Conservation (phyloP, 2,329 filamentous ascomycete species). For the Alternaria rosae region DNA sequence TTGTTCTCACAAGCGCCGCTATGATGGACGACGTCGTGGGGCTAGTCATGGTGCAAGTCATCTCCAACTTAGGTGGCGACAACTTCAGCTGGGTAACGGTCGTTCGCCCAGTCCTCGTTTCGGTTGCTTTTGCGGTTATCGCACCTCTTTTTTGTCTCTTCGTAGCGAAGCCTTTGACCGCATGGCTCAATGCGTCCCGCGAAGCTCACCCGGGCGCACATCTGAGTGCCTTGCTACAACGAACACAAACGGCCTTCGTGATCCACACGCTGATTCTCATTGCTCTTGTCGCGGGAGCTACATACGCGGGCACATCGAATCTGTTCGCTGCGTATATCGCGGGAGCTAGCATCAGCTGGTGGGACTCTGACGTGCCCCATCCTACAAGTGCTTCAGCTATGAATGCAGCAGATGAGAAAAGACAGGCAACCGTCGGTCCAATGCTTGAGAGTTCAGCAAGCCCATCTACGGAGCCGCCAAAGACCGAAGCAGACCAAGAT, state of each 20-base stretch:
- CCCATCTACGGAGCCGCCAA: neutral
- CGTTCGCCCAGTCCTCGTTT: slow-evolving; percentile 61
- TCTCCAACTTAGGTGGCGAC: slow-evolving; percentile 67
- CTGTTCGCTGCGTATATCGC: slow-evolving; percentile 68
- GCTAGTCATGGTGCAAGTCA: slow-evolving; percentile 78
- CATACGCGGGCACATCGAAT: slow-evolving; percentile 68
- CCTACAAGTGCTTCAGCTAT: neutral
- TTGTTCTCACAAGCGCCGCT: slow-evolving; percentile 73
- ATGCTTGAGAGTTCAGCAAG: neutral
- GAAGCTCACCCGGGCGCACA: slow-evolving; percentile 21
- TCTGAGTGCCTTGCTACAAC: slow-evolving; percentile 35
- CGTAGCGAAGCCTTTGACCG: slow-evolving; percentile 54
- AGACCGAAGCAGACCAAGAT: neutral
- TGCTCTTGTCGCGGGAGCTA: slow-evolving; percentile 58
- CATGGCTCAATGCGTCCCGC: slow-evolving; percentile 45
- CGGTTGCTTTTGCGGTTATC: slow-evolving; percentile 60
- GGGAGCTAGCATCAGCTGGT: slow-evolving; percentile 67
- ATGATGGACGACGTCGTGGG: slow-evolving; percentile 85
- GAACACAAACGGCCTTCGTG: slow-evolving; percentile 51
- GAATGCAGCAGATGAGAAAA: neutral
- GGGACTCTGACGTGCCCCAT: slow-evolving; percentile 56
- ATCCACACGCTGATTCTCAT: slow-evolving; percentile 62
- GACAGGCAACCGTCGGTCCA: neutral
- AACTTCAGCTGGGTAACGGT: slow-evolving; percentile 53
- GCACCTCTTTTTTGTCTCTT: slow-evolving; percentile 59